These are phyloP conservation scores for Alternaria infectoria DNA, from an alignment of 2,329 filamentous ascomycete genomes.

Conservation along the genomic window DNA sequence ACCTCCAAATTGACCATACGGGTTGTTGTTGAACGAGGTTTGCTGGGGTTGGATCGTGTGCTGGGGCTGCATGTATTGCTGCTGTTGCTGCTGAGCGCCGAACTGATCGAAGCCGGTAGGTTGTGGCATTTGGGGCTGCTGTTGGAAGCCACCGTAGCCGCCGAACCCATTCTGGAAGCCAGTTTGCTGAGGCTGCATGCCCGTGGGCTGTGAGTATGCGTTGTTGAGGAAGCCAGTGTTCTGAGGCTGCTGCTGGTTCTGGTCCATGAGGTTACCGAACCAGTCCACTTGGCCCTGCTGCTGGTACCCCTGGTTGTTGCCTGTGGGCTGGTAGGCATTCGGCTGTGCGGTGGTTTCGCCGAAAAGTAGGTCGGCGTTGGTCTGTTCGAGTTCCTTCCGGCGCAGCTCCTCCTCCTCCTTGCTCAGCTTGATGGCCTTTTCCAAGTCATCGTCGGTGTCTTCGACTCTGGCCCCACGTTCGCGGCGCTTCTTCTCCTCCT, in stretches of 20 bases:
- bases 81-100: conserved; percentile 34
- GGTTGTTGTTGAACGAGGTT: conserved; percentile 61
- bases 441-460: conserved; percentile 81
- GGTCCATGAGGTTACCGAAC: conserved; percentile 92
- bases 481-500: conserved; percentile 82
- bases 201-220: conserved; percentile 78
- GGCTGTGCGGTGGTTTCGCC: conserved; percentile 73
- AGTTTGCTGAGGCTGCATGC: conserved; percentile 67
- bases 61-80: conserved; percentile 45
- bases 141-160: conserved; percentile 61
- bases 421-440: conserved; percentile 93
- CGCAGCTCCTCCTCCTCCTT: conserved; percentile 91
- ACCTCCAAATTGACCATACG: conserved; percentile 46
- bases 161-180: conserved; percentile 73
- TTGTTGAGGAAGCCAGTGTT: conserved; percentile 71
- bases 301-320: conserved; percentile 96
- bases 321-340: conserved; percentile 78
- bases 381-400: conserved; percentile 83
- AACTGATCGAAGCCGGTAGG: conserved; percentile 71
- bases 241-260: conserved; percentile 65
- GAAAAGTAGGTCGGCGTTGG: conserved; percentile 85
- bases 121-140: conserved; percentile 54
- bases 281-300: conserved; percentile 96
- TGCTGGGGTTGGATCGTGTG: conserved; percentile 62
- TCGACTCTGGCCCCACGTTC: conserved; percentile 55